Base-by-base conservation (phyloP, 208 protist genomes). In the Trypanosoma mega region DNA sequence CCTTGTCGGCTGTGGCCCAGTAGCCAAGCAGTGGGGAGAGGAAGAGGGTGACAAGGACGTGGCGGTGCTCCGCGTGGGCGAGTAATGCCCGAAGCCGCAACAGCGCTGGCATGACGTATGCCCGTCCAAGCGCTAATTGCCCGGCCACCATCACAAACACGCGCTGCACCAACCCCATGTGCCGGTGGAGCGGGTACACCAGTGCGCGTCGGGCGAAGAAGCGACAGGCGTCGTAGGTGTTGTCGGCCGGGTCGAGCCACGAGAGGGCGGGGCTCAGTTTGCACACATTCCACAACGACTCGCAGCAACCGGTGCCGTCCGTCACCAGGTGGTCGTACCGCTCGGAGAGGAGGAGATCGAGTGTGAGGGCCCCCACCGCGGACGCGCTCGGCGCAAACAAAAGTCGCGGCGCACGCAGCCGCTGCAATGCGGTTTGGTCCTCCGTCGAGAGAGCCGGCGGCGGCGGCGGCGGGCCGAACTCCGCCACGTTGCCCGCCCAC, bases 251-350 rank as follows among this genome's bases (percentile, higher is more conserved):
- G 59, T 96, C 89, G 14, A 97, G 74, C 63, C 74, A 97, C 0
- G 81, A 90, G 14, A 97, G 79, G 4, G 86, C 68, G 9, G 85
- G 78, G 63, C 81, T 92, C 21, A 96, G 64, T 59, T 85, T 81
- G 59, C 74, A 82, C 8, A 96, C 12, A 64, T 90, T 97, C 91
- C 93, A 97, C 37, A 92, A 57, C 16, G 84, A 92, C 73, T 97
- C 93, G 57, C 81, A 83, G 66, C 85, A 95, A 24, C 87, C 87
- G 12, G 53, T 62, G 23, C 89, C 92, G 48, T 94, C 85, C 16
- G 88, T 94, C 21, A 92, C 84, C 47, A 93, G 23, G 62, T 94
- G 85, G 63, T 97, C 89, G 76, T 97, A 97, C 27, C 76, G 79
- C 59, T 94, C 87, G 26, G 87, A 71, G 21, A 90, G 76, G 7